Evolutionary conservation across 78 protist genomes (phyloP), one percentile per base, ranked within the genome.

Genomic region (Dictyostelium discoideum): DNA sequence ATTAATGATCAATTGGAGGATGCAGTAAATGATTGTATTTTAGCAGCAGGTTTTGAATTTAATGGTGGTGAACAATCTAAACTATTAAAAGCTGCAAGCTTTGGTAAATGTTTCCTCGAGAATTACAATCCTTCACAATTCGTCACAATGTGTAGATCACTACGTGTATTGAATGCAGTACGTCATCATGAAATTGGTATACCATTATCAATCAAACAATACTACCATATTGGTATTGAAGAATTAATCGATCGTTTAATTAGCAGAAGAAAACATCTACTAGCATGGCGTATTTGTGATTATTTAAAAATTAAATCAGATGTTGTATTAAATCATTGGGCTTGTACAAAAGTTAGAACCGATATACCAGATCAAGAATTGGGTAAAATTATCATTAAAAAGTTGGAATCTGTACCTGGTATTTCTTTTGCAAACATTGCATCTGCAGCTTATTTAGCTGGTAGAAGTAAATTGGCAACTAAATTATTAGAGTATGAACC

Each of bases 401-500:
- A 89, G 44, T 65, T 97, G 42, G 74, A 85, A 63, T 29, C 92
- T 0, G 78, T 72, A 2, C 96, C 95, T 39, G 98, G 97, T 32
- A 95, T 97, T 42, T 97, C 98, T 5, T 98, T 97, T 89, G 97
- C 96, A 42, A 85, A 85, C 7, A 96, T 98, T 22, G 99, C 99
- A 16, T 63, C 95, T 22, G 86, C 87, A 0, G 99, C 99, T 2
- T 44, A 73, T 87, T 6, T 57, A 11, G 46, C 77, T 2, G 82
- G 88, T 16, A 32, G 89, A 24, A 42, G 85, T 5, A 44, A 86
- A 26, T 65, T 98, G 7, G 98, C 98, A 32, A 93, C 86, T 20
- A 92, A 54, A 77, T 84, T 98, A 22, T 89, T 98, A 40, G 98
- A 98, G 14, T 50, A 93, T 72, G 99, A 98, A 83, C 98, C 98